Evolutionary conservation across 805 yeast species (phyloP), one percentile per base, ranked within the genome.

Genomic region (Wickerhamiella brachini): DNA sequence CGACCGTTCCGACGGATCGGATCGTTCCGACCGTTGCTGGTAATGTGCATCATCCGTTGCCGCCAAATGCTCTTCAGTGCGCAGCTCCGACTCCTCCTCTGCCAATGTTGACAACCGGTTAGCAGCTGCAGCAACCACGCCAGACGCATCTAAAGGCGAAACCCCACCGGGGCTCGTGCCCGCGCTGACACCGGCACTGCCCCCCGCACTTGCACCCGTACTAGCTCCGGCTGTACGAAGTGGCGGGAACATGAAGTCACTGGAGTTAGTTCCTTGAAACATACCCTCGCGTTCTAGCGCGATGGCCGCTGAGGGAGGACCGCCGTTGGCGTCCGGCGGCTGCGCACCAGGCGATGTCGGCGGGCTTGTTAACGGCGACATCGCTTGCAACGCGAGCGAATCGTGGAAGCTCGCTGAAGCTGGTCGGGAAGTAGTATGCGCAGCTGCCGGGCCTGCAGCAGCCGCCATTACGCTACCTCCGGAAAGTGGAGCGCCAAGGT

Each of bases 41-140:
- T 29, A 4, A 3, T 29, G 34, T 15, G 34, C 15, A 7, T 29
- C 34, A 12, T 29, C 34, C 3, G n/a, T n/a, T n/a, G 34, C 34
- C 5, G 34, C 5, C 18, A 4, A 9, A 17, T 37, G 6, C 13
- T 45, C 43, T 5, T 45, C 41, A 20, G 7, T 17, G 20, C 41
- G 41, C 41, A 37, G 41, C 41, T 26, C 26, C 20, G 44, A 29
- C 20, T 48, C 50, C 29, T 41, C 50, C 42, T 48, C 50, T 4
- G 42, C 34, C 2, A 48, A 24, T 9, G 50, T 48, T 5, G 45
- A 48, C 12, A 48, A 46, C 12, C 50, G 45, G 20, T 42, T 41
- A 21, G 24, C 23, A 13, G 29, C 21, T 4, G 46, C 22, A 4
- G 34, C 23, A 13, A 15, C 29, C 15, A 13, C 22, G 41, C 41